Conservation (phyloP, 1,139 yeast species). For the Nadsonia commutata region DNA sequence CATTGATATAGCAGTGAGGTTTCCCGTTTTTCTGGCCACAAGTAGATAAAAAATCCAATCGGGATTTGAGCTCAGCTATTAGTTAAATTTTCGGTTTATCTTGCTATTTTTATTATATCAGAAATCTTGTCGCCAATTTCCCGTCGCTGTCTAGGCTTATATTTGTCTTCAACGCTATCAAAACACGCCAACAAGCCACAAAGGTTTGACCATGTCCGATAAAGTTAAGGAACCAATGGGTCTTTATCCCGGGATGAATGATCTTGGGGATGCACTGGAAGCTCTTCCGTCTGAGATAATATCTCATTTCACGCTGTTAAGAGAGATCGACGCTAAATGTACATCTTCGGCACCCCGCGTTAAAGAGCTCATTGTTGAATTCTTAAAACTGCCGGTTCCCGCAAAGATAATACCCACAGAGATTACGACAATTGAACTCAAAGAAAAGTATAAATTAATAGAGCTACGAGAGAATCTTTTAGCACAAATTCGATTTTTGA, state of each 20-base stretch:
- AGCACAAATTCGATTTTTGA: constrained; percentile 25
- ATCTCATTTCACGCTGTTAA: constrained; percentile 71
- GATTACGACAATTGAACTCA: constrained; percentile 13
- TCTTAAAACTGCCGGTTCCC: constrained; percentile 19
- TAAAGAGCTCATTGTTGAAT: constrained; percentile 40
- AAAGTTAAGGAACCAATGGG: too few relatives aligned
- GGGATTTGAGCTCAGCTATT: too few relatives aligned
- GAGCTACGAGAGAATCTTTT: constrained; percentile 25
- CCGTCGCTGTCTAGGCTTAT: too few relatives aligned
- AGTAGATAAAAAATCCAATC: too few relatives aligned
- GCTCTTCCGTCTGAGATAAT: constrained; percentile 78
- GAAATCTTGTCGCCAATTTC: too few relatives aligned
- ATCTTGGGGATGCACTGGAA: constrained; percentile 78
- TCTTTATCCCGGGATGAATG: constrained; percentile 76
- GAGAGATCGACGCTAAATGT: constrained; percentile 92
- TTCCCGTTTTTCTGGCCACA: too few relatives aligned
- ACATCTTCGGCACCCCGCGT: constrained; percentile 58
- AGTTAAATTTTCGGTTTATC: too few relatives aligned
- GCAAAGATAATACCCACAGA: constrained; percentile 5
- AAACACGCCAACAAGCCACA: too few relatives aligned
- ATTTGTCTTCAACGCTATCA: too few relatives aligned
- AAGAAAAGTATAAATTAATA: constrained; percentile 15
- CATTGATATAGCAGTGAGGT: too few relatives aligned
- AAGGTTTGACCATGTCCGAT: too few relatives aligned
- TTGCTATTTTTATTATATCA: too few relatives aligned